Evolutionary conservation across 1,284 basidiomycete species (phyloP), one percentile per base, ranked within the genome.

Genomic region (Tilletia walkeri): DNA sequence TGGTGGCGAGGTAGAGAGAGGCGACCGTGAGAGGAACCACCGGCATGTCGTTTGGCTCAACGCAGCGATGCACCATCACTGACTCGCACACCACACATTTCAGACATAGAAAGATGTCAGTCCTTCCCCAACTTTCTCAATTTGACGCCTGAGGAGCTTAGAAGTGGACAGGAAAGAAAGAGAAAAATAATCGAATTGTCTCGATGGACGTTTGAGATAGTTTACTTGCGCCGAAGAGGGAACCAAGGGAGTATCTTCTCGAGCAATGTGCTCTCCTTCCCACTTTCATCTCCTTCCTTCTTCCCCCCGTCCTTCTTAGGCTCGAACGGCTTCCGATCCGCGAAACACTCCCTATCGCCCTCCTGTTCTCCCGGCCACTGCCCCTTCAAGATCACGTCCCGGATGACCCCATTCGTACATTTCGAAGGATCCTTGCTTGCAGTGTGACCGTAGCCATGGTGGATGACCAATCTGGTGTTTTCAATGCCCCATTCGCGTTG

Each of bases 401-500:
- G 59, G 12, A 36, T 63, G 34, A 39, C 18, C 30, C 12, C 10
- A 24, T 63, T 36, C 14, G 59, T 63, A 36, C 59, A 63, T 2
- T 63, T 16, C 24, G 59, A 63, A 30, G 36, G 59, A 36, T 63
- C 59, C 6, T 63, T 63, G 59, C 16, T 4, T 16, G 59, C 2
- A 14, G 9, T 12, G 14, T 63, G 59, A 4, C 59, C 59, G 34
- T 39, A 76, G 1, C 73, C 73, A 47, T 76, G 67, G 36, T 73
- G 67, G 20, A 68, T 68, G 3, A 75, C 63, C 18, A 75, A 12
- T 30, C 73, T 63, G 3, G 72, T 72, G 36, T 76, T 76, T 0
- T 66, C 45, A 9, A 16, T 38, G 2, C 73, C 75, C 73, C 74
- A 72, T 53, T 74, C 75, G 0, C 14, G 6, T 6, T 68, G 38